Conservation (phyloP, 2,329 filamentous ascomycete species). For the Zymoseptoria passerinii region DNA sequence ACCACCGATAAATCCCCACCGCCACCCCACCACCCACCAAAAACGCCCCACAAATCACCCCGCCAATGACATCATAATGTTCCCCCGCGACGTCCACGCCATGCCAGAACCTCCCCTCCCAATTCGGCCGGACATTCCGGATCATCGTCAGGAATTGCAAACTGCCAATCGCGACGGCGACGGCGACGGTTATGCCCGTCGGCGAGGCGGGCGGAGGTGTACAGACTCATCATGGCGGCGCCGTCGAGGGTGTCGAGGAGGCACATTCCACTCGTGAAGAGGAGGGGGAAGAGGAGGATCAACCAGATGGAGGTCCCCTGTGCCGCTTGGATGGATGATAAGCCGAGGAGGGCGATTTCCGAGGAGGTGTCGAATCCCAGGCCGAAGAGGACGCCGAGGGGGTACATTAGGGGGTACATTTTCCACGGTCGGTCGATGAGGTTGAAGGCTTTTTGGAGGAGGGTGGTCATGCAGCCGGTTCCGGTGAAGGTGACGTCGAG, state of each 20-base stretch:
- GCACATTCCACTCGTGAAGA: constrained; percentile 96
- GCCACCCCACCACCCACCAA: constrained; percentile 67
- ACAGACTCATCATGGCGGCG: constrained; percentile 89
- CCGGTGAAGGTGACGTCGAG: constrained; percentile 62
- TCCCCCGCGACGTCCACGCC: constrained; percentile 70
- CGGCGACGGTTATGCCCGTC: constrained; percentile 72
- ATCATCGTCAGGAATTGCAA: constrained; percentile 76
- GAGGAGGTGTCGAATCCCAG: constrained; percentile 93
- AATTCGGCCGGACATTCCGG: constrained; percentile 60
- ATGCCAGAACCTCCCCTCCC: constrained; percentile 78
- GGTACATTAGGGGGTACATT: constrained; percentile 94
- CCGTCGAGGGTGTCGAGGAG: constrained; percentile 87
- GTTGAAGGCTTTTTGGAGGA: constrained; percentile 69
- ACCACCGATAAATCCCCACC: constrained; percentile 67
- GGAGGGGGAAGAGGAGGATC: constrained; percentile 79
- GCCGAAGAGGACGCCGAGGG: constrained; percentile 74
- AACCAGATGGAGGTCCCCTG: constrained; percentile 87
- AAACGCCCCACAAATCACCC: constrained; percentile 77
- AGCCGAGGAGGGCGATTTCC: constrained; percentile 85
- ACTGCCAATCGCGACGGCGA: constrained; percentile 76
- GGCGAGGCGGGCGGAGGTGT: constrained; percentile 75
- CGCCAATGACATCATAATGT: constrained; percentile 78
- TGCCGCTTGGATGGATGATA: constrained; percentile 77
- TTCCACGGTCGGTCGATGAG: constrained; percentile 76
- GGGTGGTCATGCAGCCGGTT: constrained; percentile 61